phyloP scores from a whole-genome alignment of 106 monocot genomes.

The Agapanthus africanus region DNA sequence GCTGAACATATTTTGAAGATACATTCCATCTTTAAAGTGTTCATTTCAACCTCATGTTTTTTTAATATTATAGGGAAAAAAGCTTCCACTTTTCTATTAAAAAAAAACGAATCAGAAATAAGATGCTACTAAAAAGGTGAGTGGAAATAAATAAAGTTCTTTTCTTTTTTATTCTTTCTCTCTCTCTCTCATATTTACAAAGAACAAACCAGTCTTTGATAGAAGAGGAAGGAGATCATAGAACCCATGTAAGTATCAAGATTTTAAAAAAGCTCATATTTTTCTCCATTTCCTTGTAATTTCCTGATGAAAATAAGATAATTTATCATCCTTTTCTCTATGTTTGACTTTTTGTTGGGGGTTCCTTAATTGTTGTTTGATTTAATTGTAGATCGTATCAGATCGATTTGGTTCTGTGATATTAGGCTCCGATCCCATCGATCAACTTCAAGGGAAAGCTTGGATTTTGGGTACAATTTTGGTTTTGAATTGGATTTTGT shows the following conservation, averaged over 20 bases:
- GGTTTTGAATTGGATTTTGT: not conserved
- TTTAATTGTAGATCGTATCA: not conserved
- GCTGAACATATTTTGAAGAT: no score
- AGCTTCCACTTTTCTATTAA: no score
- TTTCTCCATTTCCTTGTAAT: not conserved
- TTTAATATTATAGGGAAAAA: no score
- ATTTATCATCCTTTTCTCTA: not conserved
- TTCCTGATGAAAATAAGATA: not conserved
- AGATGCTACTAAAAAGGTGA: conserved; percentile 1
- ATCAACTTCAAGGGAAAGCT: not conserved
- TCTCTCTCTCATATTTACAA: not conserved
- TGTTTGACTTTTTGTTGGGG: conserved; percentile 2
- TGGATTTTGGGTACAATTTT: not conserved
- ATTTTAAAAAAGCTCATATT: not conserved
- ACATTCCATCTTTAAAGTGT: no score
- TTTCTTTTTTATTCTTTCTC: not conserved
- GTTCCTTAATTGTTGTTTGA: not conserved
- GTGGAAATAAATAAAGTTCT: not conserved
- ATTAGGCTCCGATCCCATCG: not conserved
- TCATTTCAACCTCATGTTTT: no score
- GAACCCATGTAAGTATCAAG: not conserved
- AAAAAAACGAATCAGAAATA: not conserved
- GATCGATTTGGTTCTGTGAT: not conserved
- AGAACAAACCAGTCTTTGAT: not conserved
- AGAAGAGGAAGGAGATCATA: not conserved